These are phyloP conservation scores for Cercospora sp. DNA, from an alignment of 2,329 filamentous ascomycete genomes.

Conservation along the genomic window DNA sequence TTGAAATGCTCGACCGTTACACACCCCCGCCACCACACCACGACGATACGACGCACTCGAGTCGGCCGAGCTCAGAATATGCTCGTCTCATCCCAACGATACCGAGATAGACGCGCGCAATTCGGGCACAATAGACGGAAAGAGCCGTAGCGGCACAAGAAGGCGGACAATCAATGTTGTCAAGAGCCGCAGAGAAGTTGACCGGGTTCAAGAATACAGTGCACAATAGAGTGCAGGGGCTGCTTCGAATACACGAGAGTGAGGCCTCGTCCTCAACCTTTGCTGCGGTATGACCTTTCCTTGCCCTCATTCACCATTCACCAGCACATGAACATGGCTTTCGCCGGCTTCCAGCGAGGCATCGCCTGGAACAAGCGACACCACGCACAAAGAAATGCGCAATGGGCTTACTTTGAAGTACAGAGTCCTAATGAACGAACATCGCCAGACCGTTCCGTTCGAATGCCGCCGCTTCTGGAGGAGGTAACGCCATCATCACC, in stretches of 20 bases:
- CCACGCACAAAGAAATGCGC: constrained; percentile 7
- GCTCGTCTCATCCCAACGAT: not conserved
- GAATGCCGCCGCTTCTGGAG: not conserved
- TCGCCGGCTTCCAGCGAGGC: constrained; percentile 5
- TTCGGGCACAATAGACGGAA: not conserved
- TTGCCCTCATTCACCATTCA: not conserved
- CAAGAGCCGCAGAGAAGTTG: not conserved
- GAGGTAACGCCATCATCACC: not conserved
- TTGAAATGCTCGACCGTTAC: not conserved
- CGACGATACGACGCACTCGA: not conserved
- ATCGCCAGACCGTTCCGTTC: not conserved
- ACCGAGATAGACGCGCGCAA: not conserved
- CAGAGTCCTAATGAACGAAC: constrained; percentile 1
- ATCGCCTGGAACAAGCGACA: constrained; percentile 8
- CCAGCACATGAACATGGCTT: not conserved
- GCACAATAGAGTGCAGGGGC: not conserved
- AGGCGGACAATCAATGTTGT: not conserved
- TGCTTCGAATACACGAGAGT: not conserved
- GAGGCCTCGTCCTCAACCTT: constrained; percentile 2
- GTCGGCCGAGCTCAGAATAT: not conserved
- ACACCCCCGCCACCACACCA: not conserved
- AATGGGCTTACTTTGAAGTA: constrained; percentile 13
- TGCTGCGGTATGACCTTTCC: constrained; percentile 6
- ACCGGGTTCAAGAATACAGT: not conserved
- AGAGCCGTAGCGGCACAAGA: not conserved